Conservation (phyloP, 2,329 filamentous ascomycete genomes). For the Mycosphaerelloides madeirae region DNA sequence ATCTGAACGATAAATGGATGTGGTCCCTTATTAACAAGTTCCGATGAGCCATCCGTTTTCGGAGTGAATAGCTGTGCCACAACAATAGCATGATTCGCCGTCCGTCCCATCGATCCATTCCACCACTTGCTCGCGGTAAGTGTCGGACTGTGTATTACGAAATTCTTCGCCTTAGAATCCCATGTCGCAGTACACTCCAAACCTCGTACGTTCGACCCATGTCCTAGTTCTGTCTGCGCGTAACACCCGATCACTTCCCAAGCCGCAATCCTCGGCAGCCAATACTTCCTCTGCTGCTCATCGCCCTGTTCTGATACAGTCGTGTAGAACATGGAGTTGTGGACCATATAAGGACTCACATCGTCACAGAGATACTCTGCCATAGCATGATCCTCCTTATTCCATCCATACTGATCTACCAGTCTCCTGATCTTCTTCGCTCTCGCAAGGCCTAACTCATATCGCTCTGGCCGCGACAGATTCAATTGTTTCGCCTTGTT, state of each 20-base stretch:
- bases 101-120: slow-evolving; percentile 50
- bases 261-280: slow-evolving; percentile 47
- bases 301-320: slow-evolving; percentile 50
- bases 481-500: slow-evolving; percentile 49
- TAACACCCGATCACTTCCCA: slow-evolving; percentile 51
- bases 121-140: slow-evolving; percentile 53
- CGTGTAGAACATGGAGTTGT: slow-evolving; percentile 49
- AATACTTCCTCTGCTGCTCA: slow-evolving; percentile 45
- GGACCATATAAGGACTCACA: slow-evolving; percentile 50
- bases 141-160: slow-evolving; percentile 49
- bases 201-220: slow-evolving; percentile 50
- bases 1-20: slow-evolving; percentile 52
- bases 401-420: slow-evolving; percentile 44
- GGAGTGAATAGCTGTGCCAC: slow-evolving; percentile 50
- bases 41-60: slow-evolving; percentile 22
- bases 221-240: slow-evolving; percentile 50
- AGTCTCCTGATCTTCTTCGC: slow-evolving; percentile 49
- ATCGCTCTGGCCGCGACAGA: slow-evolving; percentile 48
- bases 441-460: slow-evolving; percentile 49
- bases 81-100: slow-evolving; percentile 53
- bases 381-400: slow-evolving; percentile 48
- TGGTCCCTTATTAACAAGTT: slow-evolving; percentile 45
- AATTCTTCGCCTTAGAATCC: slow-evolving; percentile 43
- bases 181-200: slow-evolving; percentile 47
- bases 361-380: slow-evolving; percentile 51